phyloP scores from a whole-genome alignment of 2,329 filamentous ascomycete species.

The Rhinocladiella similis region DNA sequence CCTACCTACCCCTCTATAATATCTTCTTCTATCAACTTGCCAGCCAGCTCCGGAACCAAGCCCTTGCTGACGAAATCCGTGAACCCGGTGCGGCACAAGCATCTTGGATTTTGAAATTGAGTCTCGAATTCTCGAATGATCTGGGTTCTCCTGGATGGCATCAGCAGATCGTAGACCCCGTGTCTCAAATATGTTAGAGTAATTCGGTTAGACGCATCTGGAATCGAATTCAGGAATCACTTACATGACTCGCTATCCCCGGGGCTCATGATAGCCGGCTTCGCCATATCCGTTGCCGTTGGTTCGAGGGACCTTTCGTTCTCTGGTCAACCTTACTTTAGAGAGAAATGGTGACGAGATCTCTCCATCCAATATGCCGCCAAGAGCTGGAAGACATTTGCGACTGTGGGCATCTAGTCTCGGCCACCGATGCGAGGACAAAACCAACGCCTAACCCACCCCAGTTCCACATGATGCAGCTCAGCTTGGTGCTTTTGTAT shows the following conservation, averaged over 20 bases:
- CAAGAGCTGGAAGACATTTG: neutral
- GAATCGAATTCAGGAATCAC: neutral
- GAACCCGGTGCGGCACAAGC: neutral
- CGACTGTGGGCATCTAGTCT: neutral
- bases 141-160: neutral
- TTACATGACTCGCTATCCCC: neutral
- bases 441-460: neutral
- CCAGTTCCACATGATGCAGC: neutral
- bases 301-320: neutral
- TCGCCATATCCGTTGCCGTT: neutral
- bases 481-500: neutral
- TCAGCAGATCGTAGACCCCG: neutral
- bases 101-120: neutral
- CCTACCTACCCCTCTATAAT: no score
- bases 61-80: neutral
- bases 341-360: neutral
- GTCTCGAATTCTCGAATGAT: neutral
- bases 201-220: neutral
- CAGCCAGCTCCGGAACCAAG: neutral
- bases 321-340: neutral
- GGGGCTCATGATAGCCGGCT: neutral
- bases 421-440: neutral
- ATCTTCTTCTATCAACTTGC: neutral
- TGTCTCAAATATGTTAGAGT: neutral
- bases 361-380: neutral